phyloP scores from a whole-genome alignment of 257 asterid species.

The Scutellaria baicalensis region DNA sequence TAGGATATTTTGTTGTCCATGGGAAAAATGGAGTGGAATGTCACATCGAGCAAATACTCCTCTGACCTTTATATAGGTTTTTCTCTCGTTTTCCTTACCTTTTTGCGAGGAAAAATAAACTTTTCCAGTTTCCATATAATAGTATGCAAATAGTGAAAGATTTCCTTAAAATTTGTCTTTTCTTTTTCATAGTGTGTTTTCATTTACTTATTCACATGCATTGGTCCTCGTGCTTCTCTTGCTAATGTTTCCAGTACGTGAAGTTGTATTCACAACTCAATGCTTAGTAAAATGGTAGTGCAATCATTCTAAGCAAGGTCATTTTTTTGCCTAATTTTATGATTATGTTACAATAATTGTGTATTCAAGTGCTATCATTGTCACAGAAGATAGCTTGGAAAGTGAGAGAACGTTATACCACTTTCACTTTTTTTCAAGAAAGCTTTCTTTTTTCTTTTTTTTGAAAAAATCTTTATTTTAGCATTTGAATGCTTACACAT shows the following conservation, averaged over 20 bases:
- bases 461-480: neutral
- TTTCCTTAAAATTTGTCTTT: neutral
- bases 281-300: neutral
- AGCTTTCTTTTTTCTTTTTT: neutral
- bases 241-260: neutral
- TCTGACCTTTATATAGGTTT: neutral
- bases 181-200: neutral
- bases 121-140: neutral
- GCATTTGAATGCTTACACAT: neutral
- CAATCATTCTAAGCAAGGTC: neutral
- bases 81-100: neutral
- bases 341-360: neutral
- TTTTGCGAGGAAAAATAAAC: neutral
- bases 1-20: neutral
- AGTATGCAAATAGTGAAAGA: neutral
- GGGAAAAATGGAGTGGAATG: neutral
- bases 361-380: neutral
- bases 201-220: neutral
- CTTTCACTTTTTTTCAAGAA: neutral
- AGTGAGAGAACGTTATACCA: neutral
- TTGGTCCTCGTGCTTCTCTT: neutral
- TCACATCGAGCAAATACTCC: neutral
- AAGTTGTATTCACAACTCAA: neutral
- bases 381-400: neutral
- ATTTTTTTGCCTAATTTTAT: neutral